These are phyloP conservation scores for Pseudogymnoascus sp. DNA, from an alignment of 2,329 filamentous ascomycete species.

Conservation along the genomic window DNA sequence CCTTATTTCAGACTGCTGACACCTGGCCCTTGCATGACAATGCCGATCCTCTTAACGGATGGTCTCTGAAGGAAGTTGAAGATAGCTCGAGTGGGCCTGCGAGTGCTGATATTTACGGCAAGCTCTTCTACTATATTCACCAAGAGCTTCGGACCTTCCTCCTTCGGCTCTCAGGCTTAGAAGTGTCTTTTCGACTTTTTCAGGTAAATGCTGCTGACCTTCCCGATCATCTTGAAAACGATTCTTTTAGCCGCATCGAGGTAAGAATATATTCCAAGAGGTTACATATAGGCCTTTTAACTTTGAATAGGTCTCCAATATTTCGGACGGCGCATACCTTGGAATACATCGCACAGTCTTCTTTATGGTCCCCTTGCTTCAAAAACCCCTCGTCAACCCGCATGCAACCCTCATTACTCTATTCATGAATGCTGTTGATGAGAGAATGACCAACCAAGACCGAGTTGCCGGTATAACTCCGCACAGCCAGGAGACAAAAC, in stretches of 20 bases:
- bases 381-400: constrained; percentile 27
- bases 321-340: constrained; percentile 30
- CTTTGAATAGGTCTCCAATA: constrained; percentile 31
- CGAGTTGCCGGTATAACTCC: neutral
- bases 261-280: constrained; percentile 21
- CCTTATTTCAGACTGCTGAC: constrained; percentile 26
- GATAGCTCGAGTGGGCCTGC: constrained; percentile 19
- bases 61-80: constrained; percentile 27
- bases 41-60: constrained; percentile 32
- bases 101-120: constrained; percentile 33
- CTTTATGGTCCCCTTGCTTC: constrained; percentile 29
- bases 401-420: constrained; percentile 35
- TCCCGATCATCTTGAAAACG: constrained; percentile 14
- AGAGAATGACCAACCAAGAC: constrained; percentile 15
- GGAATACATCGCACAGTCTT: constrained; percentile 24
- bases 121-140: constrained; percentile 30
- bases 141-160: constrained; percentile 27
- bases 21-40: constrained; percentile 33
- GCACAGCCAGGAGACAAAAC: neutral
- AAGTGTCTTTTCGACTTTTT: constrained; percentile 25
- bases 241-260: constrained; percentile 33
- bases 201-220: constrained; percentile 24
- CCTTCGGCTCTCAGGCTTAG: constrained; percentile 17
- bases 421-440: constrained; percentile 32
- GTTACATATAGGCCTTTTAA: neutral